These are phyloP conservation scores for Brassica carinata DNA, from an alignment of 345 rosid genomes.

Conservation along the genomic window DNA sequence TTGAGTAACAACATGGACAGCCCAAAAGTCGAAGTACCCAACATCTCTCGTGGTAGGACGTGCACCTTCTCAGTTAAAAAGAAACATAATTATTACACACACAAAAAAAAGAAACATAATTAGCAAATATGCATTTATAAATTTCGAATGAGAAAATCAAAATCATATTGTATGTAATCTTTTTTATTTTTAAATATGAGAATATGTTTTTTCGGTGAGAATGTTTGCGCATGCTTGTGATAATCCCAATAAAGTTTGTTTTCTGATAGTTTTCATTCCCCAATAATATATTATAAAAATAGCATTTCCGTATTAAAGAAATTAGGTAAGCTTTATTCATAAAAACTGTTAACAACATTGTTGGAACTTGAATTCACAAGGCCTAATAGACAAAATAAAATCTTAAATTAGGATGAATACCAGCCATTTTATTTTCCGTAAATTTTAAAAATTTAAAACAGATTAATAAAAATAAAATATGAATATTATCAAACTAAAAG, in stretches of 20 bases:
- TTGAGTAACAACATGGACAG: conserved; percentile 87
- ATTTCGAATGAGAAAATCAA: conserved; percentile 17
- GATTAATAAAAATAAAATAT: neutral
- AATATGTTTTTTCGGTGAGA: conserved; percentile 8
- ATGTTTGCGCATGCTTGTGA: conserved; percentile 42
- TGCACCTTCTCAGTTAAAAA: conserved; percentile 67
- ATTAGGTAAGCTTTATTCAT: conserved; percentile 34
- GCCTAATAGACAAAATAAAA: conserved; percentile 10
- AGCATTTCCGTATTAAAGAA: conserved; percentile 4
- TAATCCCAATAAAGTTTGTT: conserved; percentile 40
- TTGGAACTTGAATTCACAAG: conserved; percentile 47
- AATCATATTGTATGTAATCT: neutral
- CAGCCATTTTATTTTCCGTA: conserved; percentile 10
- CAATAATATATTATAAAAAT: conserved; percentile 15
- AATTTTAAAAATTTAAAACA: neutral
- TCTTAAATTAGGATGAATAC: conserved; percentile 21
- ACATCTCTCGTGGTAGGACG: conserved; percentile 92
- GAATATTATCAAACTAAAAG: conserved; percentile 6
- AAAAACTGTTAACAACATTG: conserved; percentile 8
- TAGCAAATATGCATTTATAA: conserved; percentile 24
- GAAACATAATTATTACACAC: conserved; percentile 3
- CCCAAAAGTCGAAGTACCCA: conserved; percentile 93
- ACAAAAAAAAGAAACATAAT: neutral
- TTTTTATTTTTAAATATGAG: neutral
- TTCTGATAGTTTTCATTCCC: conserved; percentile 28